These are phyloP conservation scores for Cladosporium velox DNA, from an alignment of 2,329 filamentous ascomycete genomes.

Conservation along the genomic window DNA sequence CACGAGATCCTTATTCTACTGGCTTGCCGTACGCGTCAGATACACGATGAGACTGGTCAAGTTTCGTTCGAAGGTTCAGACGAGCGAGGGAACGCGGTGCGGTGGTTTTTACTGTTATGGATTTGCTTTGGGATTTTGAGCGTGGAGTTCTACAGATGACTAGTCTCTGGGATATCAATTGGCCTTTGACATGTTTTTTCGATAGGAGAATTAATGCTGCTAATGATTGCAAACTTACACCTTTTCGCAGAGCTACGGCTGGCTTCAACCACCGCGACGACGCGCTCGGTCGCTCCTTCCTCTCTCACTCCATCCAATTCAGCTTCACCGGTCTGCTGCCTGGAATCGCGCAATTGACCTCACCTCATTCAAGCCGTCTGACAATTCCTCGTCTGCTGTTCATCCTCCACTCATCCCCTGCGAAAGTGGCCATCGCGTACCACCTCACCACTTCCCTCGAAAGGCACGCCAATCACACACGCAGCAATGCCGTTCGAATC, in stretches of 20 bases:
- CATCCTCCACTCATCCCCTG: not conserved
- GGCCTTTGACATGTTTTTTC: not conserved
- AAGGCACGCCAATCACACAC: not conserved
- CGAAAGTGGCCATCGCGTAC: not conserved
- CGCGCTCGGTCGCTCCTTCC: not conserved
- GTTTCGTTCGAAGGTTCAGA: not conserved
- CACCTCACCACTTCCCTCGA: not conserved
- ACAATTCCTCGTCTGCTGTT: not conserved
- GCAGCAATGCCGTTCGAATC: conserved; percentile 2
- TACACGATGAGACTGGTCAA: not conserved
- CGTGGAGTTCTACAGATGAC: conserved; percentile 9
- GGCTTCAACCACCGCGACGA: not conserved
- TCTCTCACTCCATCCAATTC: too few species aligned
- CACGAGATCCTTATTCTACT: conserved; percentile 20
- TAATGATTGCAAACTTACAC: not conserved
- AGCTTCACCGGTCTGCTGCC: conserved; percentile 3
- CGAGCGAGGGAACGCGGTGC: not conserved
- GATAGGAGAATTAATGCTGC: not conserved
- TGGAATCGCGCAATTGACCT: not conserved
- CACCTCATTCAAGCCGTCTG: not conserved
- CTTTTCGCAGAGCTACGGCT: not conserved
- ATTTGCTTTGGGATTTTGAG: conserved; percentile 1
- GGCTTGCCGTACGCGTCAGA: conserved; percentile 19
- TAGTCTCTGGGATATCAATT: conserved; percentile 3
- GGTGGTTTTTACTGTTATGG: not conserved